These are phyloP conservation scores for Zymoseptoria crescenta DNA, from an alignment of 2,329 filamentous ascomycete species.

Conservation along the genomic window DNA sequence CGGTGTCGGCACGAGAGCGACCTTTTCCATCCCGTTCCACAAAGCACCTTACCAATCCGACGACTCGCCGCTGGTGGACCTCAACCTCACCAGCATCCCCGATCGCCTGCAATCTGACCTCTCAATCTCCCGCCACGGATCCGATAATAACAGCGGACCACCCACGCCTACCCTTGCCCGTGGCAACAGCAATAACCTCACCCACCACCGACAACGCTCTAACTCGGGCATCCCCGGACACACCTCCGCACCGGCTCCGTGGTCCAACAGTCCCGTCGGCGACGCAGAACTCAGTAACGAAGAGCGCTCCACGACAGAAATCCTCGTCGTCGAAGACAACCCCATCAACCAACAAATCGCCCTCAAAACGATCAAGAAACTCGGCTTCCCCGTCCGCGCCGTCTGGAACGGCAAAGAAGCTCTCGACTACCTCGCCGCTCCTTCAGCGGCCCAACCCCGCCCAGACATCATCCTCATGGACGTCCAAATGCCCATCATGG, in stretches of 20 bases:
- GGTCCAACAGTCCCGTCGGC: conserved; percentile 31
- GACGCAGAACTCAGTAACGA: conserved; percentile 48
- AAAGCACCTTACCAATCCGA: conserved; percentile 51
- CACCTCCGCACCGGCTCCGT: conserved; percentile 10
- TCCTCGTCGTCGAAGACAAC: conserved; percentile 81
- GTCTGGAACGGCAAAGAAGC: conserved; percentile 75
- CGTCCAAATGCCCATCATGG: conserved; percentile 50
- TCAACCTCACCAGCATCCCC: conserved; percentile 57
- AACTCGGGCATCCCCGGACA: conserved; percentile 9
- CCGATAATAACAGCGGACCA: conserved; percentile 47
- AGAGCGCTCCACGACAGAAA: conserved; percentile 56
- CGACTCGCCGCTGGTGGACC: conserved; percentile 49
- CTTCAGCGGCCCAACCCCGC: conserved; percentile 40
- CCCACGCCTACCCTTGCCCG: conserved; percentile 21
- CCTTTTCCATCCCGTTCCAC: conserved; percentile 69
- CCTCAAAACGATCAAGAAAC: conserved; percentile 63
- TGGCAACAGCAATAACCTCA: background rate
- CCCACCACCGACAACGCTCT: conserved; percentile 5
- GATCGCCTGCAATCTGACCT: conserved; percentile 54
- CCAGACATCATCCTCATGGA: conserved; percentile 62
- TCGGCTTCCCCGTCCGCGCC: conserved; percentile 63
- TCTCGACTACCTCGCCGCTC: conserved; percentile 56
- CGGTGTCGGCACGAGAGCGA: conserved; percentile 63
- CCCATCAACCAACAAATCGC: conserved; percentile 62
- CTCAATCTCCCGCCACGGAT: conserved; percentile 58